Base-by-base conservation (phyloP, 441 rosid species). In the Brassica balearica region DNA sequence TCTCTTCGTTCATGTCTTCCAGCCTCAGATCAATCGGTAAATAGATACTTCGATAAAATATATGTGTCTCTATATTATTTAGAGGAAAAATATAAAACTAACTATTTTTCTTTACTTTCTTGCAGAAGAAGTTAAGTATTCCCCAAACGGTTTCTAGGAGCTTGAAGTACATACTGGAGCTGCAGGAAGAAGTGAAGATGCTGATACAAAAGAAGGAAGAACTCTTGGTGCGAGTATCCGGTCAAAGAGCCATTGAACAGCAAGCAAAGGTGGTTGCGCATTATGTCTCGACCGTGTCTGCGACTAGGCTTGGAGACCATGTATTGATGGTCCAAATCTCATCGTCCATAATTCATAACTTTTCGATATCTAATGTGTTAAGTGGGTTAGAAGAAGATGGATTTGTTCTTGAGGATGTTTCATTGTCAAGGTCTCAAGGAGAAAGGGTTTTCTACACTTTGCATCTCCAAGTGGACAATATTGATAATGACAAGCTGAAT, bases 101-200 rank as follows among this genome's bases (percentile, higher is more conserved):
- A n/a, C 20, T 34, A 4, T 12, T 4, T 43, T 53, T 14, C 9
- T 23, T 41, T 36, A 19, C 5, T 46, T 61, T 69, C 38, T 62
- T 71, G 8, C 82, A 88, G 94, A 86, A 85, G 74, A 88, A 85
- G 36, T 0, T 86, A 53, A 90, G 88, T 77, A 86, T 83, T 76
- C 88, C 91, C 0, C 59, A 76, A 8, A 90, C 86, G 11, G 85
- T 90, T 59, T 86, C 91, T 0, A 56, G 69, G 6, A 87, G 80
- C 27, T 76, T 87, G 14, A 81, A 78, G 70, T 87, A 88, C 80
- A 85, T 90, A 62, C 90, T 90, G 0, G 91, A 87, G 58, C 66
- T 90, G n/a, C 88, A 82, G 48, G 77, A 75, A 11, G 73, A 90
- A 76, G 81, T 85, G 48, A 81, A 87, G 80, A 80, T 17, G 9